These are phyloP conservation scores for Rhodotorula sp. DNA, from an alignment of 1,284 basidiomycete species.

Conservation along the genomic window DNA sequence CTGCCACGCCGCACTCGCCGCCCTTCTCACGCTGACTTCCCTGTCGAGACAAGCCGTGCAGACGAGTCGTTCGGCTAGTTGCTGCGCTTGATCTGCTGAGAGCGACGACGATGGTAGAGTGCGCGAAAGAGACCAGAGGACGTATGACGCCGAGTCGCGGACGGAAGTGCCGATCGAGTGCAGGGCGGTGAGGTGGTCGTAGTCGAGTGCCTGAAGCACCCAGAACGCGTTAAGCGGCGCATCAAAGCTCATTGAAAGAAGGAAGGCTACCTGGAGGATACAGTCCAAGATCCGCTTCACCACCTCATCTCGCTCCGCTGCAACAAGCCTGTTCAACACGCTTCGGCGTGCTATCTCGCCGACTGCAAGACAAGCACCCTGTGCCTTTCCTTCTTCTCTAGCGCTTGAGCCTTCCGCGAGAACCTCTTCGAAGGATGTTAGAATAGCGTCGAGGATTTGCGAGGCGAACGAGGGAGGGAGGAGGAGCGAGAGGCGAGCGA, in stretches of 20 bases:
- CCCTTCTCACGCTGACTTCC: conserved; percentile 91
- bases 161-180: conserved; percentile 93
- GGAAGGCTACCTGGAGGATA: conserved; percentile 9
- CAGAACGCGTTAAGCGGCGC: too few species aligned
- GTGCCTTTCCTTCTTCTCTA: conserved; percentile 75
- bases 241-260: too few species aligned
- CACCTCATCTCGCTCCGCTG: conserved; percentile 36
- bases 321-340: conserved; percentile 51
- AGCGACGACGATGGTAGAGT: conserved; percentile 53
- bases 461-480: conserved; percentile 70
- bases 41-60: conserved; percentile 83
- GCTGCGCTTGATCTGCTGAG: conserved; percentile 61
- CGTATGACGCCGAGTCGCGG: conserved; percentile 90
- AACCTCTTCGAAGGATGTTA: conserved; percentile 61
- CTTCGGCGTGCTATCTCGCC: conserved; percentile 87
- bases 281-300: conserved; percentile 32
- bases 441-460: conserved; percentile 77
- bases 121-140: conserved; percentile 89
- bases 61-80: conserved; percentile 68
- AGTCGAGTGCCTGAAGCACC: conserved; percentile 77
- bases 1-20: conserved; percentile 96
- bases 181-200: conserved; percentile 85
- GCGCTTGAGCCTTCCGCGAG: conserved; percentile 61
- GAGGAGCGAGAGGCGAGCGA: conserved; percentile 78
- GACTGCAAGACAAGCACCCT: conserved; percentile 87